A percentile compares a stretch with the other conserved stretches of the same genome.
Evolutionary conservation across 495 filamentous ascomycete species (phyloP).

Genomic region (Xylaria flabelliformis): DNA sequence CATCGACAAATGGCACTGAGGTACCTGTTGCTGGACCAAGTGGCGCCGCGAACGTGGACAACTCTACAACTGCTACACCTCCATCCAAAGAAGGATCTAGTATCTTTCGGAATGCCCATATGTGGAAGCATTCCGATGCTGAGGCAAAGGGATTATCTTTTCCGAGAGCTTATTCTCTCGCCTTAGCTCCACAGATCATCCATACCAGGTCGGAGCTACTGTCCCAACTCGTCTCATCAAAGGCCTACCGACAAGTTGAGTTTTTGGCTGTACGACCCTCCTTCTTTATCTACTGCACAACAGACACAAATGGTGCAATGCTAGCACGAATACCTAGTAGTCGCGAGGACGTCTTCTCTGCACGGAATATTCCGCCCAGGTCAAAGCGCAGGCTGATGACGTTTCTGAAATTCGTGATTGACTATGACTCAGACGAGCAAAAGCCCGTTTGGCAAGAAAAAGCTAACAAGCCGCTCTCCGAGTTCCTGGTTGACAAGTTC

Average conservation of each 20-base stretch:
- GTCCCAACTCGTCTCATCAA: slow-evolving; percentile 80
- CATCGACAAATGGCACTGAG: neutral
- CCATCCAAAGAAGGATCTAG: neutral
- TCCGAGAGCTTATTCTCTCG: slow-evolving; percentile 81
- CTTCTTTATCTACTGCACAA: slow-evolving; percentile 76
- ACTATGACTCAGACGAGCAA: slow-evolving; percentile 63
- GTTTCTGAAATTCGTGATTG: slow-evolving; percentile 78
- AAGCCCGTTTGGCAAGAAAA: slow-evolving; percentile 55
- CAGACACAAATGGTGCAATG: slow-evolving; percentile 27
- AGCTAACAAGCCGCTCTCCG: slow-evolving; percentile 59
- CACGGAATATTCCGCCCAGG: slow-evolving; percentile 71
- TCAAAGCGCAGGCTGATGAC: slow-evolving; percentile 86
- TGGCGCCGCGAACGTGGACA: neutral
- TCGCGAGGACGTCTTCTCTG: slow-evolving; percentile 85
- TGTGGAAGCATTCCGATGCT: slow-evolving; percentile 39
- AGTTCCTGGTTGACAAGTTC: slow-evolving; percentile 74
- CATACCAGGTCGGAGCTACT: slow-evolving; percentile 82
- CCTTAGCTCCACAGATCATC: slow-evolving; percentile 84
- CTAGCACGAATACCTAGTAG: slow-evolving; percentile 77
- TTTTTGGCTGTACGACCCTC: slow-evolving; percentile 93
- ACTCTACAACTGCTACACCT: neutral
- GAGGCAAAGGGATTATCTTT: slow-evolving; percentile 56
- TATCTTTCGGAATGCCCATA: slow-evolving; percentile 35
- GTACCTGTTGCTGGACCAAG: neutral
- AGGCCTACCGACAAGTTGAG: slow-evolving; percentile 85